Evolutionary conservation across 139 green algal species (phyloP), one percentile per base, ranked within the genome.

Genomic region (Penium margaritaceum): DNA sequence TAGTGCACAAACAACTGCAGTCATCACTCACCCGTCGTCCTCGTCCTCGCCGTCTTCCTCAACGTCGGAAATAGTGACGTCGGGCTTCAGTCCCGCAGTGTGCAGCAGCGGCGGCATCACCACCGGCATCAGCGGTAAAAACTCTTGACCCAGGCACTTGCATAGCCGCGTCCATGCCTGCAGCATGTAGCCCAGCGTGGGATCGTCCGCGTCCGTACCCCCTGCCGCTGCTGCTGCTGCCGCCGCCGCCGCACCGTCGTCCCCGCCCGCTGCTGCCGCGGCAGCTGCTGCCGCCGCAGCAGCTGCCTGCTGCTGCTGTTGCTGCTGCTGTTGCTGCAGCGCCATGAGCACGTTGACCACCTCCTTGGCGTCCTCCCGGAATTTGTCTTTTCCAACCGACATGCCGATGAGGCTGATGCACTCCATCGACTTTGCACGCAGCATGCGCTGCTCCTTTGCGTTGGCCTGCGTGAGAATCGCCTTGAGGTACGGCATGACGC

Each of bases 371-470:
- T 99, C 91, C 0, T 64, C 44, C 2, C 88, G 74, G 83, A 98
- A 98, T 17, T 83, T 81, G 24, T 98, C 93, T 53, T 86, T 86
- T 41, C 95, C 95, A 46, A 99, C 94, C 3, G 94, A 91, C 92
- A 98, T 97, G 81, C 91, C 94, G 64, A 99, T 91, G 38, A 99
- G 86, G 24, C 77, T 90, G 67, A 98, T 89, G 83, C 94, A 98
- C 85, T 99, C 95, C 67, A 99, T 85, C 12, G 90, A 86, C 87
- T 97, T 96, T 75, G 90, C 91, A 7, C 93, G 85, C 79, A 98
- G 84, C 81, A 95, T 85, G 47, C 84, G 75, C 54, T 94, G 85
- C 36, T 88, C 70, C 83, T 90, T 90, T 68, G 87, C 85, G 7
- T 63, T 85, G 21, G 90, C 88, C 27, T 82, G 74, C 32, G 79